A percentile compares a stretch with the other conserved stretches of the same genome.
These are phyloP conservation scores for Pichia sp. DNA, from an alignment of 1,139 yeast species.

Conservation along the genomic window DNA sequence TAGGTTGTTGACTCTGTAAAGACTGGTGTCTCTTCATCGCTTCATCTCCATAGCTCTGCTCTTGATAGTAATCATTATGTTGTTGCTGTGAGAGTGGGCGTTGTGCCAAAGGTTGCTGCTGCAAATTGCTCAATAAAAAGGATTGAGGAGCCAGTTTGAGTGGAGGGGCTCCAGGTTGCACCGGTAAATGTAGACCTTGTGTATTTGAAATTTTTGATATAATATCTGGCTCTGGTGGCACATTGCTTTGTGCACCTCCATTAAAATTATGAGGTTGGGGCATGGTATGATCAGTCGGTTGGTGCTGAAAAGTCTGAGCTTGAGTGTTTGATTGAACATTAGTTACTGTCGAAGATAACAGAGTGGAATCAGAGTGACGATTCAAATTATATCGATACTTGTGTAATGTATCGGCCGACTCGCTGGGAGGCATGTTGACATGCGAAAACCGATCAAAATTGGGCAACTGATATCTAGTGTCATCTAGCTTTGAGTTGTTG, in stretches of 20 bases:
- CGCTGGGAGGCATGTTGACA: neutral
- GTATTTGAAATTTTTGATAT: neutral
- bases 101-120: neutral
- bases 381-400: conserved; percentile 4
- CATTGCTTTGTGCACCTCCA: neutral
- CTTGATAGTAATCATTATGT: neutral
- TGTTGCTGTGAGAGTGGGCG: neutral
- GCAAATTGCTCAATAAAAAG: neutral
- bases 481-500: neutral
- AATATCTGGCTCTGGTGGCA: neutral
- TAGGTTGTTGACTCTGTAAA: neutral
- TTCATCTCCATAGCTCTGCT: neutral
- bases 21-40: neutral
- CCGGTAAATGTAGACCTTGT: neutral
- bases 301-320: neutral
- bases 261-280: neutral
- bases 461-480: conserved; percentile 1
- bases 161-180: neutral
- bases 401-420: neutral
- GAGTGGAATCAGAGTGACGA: neutral
- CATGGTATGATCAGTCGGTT: neutral
- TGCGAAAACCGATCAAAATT: neutral
- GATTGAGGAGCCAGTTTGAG: neutral
- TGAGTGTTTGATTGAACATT: neutral
- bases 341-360: neutral